Evolutionary conservation across 2,329 filamentous ascomycete genomes (phyloP), one percentile per base, ranked within the genome.

Genomic region (Rutstroemia sp.): DNA sequence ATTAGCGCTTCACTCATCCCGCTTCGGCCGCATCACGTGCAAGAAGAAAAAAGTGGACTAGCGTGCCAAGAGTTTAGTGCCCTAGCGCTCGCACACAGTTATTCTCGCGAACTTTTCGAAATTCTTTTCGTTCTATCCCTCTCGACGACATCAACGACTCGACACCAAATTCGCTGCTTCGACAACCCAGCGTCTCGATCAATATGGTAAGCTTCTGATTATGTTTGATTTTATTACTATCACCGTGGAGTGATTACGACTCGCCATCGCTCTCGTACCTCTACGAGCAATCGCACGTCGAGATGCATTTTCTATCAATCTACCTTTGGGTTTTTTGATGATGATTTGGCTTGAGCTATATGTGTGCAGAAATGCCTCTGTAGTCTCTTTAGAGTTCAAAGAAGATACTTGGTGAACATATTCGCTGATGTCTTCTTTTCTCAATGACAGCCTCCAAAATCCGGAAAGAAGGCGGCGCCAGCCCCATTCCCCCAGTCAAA

Each of bases 381-480:
- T 66, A 49, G 77, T 81, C 87, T 94, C 90, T 86, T 79, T 95
- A 95, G 90, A 95, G 90, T 87, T 88, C 78, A 87, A 84, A 87
- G 85, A 88, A 90, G 87, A 88, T 81, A 73, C 78, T 84, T 85
- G 81, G 80, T 86, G 86, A 82, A 86, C 83, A 84, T 80, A 82
- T 77, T 70, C 78, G 87, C 91, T 96, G 88, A 95, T 90, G 80
- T 90, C 86, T 90, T 95, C 88, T 94, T 92, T 95, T 90, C 92
- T 97, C 92, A 94, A 97, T 97, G 92, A 97, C 82, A 97, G 94
- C 90, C 94, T 88, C 89, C 92, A 75, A 99, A 97, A 72, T 75
- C 81, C 73, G 91, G 91, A 83, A 97, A 96, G 89, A 97, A 96
- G 85, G 87, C 90, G 79, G 94, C 94, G 72, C 82, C 94, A 75